phyloP scores from a whole-genome alignment of 352 stramenopile species.

The Phytophthora kernoviae region DNA sequence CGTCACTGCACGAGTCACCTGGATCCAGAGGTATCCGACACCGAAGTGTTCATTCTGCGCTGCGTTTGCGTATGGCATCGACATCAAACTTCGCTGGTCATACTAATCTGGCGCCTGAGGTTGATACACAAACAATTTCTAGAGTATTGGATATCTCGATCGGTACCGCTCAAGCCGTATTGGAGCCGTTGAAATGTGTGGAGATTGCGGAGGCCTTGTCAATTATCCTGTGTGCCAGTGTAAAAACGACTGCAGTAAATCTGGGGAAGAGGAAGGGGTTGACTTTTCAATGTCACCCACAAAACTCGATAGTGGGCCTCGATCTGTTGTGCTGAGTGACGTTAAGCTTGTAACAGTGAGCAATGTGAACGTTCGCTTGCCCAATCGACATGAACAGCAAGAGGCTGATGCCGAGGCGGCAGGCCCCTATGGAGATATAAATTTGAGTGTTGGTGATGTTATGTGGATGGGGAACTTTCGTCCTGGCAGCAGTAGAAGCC shows the following conservation, averaged over 20 bases:
- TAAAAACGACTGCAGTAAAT: conserved; percentile 6
- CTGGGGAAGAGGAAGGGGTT: neutral
- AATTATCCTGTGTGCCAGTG: conserved; percentile 15
- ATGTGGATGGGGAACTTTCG: conserved; percentile 21
- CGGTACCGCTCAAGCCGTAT: conserved; percentile 23
- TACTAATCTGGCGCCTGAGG: neutral
- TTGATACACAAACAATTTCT: conserved; percentile 14
- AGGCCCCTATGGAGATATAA: conserved; percentile 13
- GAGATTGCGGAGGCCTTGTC: conserved; percentile 30
- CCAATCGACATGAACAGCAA: neutral
- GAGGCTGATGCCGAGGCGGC: neutral
- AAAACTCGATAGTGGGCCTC: neutral
- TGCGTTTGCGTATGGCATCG: conserved; percentile 50
- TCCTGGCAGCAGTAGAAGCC: conserved; percentile 5
- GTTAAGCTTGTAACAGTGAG: conserved; percentile 40
- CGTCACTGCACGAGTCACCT: conserved; percentile 25
- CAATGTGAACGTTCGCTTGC: conserved; percentile 32
- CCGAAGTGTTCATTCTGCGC: conserved; percentile 67
- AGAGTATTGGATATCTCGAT: conserved; percentile 46
- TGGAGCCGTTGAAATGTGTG: conserved; percentile 35
- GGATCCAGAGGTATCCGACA: conserved; percentile 33
- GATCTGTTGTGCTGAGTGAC: conserved; percentile 24
- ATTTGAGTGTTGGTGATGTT: conserved; percentile 26
- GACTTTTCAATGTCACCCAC: conserved; percentile 1
- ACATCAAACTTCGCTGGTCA: conserved; percentile 16